phyloP scores from a whole-genome alignment of 2,329 filamentous ascomycete genomes.

The Sphaerulina vaccinii region DNA sequence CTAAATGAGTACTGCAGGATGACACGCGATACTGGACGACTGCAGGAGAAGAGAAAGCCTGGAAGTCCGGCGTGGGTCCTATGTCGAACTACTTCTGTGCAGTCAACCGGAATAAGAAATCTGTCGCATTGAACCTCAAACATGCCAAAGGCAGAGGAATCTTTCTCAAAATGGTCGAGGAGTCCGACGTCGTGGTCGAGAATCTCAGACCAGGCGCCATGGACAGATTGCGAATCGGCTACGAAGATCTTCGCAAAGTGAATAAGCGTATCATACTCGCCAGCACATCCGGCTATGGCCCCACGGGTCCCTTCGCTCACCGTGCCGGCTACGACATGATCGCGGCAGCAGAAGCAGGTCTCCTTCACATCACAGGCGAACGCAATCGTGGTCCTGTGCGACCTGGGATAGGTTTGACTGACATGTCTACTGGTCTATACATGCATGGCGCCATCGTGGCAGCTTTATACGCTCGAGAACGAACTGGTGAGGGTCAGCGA shows the following conservation, averaged over 20 bases:
- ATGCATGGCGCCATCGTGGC: slow-evolving; percentile 48
- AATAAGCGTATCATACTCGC: slow-evolving; percentile 47
- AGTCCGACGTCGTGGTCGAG: slow-evolving; percentile 45
- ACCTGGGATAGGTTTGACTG: slow-evolving; percentile 46
- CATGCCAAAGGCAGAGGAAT: slow-evolving; percentile 39
- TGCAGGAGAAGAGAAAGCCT: slow-evolving; percentile 28
- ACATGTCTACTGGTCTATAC: slow-evolving; percentile 49
- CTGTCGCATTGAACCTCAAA: slow-evolving; percentile 42
- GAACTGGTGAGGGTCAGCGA: slow-evolving; percentile 44
- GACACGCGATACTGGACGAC: slow-evolving; percentile 32
- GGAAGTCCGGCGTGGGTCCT: slow-evolving; percentile 28
- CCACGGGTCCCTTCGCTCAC: slow-evolving; percentile 43
- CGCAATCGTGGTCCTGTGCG: slow-evolving; percentile 42
- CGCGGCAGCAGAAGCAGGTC: slow-evolving; percentile 44
- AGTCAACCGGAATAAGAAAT: slow-evolving; percentile 49
- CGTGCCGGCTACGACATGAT: slow-evolving; percentile 50
- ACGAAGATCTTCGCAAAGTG: slow-evolving; percentile 37
- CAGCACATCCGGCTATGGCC: slow-evolving; percentile 47
- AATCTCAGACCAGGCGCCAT: slow-evolving; percentile 48
- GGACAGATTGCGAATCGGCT: slow-evolving; percentile 44
- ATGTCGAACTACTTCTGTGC: slow-evolving; percentile 42
- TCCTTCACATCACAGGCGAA: slow-evolving; percentile 48
- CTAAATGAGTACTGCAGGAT: slow-evolving; percentile 20
- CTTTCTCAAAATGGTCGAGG: slow-evolving; percentile 38
- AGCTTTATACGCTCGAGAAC: slow-evolving; percentile 41